A percentile compares a stretch with the other conserved stretches of the same genome.
phyloP scores from a whole-genome alignment of 2,329 filamentous ascomycete species.

The Fusarium sublunatum region DNA sequence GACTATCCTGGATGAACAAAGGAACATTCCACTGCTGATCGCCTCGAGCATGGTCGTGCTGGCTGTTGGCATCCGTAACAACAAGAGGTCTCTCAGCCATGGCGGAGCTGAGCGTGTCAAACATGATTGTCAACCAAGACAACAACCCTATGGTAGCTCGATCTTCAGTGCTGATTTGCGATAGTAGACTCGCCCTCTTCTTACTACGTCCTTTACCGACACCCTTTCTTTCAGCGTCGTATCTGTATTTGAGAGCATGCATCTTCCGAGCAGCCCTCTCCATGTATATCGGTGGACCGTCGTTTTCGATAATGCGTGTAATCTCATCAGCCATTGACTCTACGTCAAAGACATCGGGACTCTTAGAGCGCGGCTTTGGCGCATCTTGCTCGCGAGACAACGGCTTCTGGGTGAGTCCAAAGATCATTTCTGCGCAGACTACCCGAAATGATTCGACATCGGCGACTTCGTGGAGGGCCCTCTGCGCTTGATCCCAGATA shows the following conservation, averaged over 20 bases:
- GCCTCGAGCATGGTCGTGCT: slow-evolving; percentile 42
- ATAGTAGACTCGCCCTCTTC: neutral
- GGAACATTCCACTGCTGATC: slow-evolving; percentile 20
- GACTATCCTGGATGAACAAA: slow-evolving; percentile 19
- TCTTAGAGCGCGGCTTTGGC: neutral
- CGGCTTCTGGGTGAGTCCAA: slow-evolving; percentile 52
- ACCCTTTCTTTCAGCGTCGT: slow-evolving; percentile 35
- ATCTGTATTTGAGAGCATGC: slow-evolving; percentile 38
- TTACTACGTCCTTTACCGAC: slow-evolving; percentile 13
- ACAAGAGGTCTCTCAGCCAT: slow-evolving; percentile 56
- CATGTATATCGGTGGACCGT: slow-evolving; percentile 40
- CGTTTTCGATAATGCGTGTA: slow-evolving; percentile 31
- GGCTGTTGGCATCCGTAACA: slow-evolving; percentile 53
- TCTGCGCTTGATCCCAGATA: slow-evolving; percentile 53
- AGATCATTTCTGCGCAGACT: slow-evolving; percentile 54
- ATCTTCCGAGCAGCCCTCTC: slow-evolving; percentile 42
- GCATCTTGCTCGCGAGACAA: slow-evolving; percentile 6
- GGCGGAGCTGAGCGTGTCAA: slow-evolving; percentile 66
- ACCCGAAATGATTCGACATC: slow-evolving; percentile 53
- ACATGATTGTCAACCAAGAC: slow-evolving; percentile 70
- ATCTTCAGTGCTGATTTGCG: slow-evolving; percentile 33
- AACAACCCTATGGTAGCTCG: slow-evolving; percentile 62
- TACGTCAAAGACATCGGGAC: slow-evolving; percentile 1
- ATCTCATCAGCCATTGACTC: slow-evolving; percentile 20
- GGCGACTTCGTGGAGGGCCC: slow-evolving; percentile 49